Percentiles rank a stretch among this genome's conserved stretches.
phyloP scores from a whole-genome alignment of 805 yeast species.

The Metschnikowia rubicola region DNA sequence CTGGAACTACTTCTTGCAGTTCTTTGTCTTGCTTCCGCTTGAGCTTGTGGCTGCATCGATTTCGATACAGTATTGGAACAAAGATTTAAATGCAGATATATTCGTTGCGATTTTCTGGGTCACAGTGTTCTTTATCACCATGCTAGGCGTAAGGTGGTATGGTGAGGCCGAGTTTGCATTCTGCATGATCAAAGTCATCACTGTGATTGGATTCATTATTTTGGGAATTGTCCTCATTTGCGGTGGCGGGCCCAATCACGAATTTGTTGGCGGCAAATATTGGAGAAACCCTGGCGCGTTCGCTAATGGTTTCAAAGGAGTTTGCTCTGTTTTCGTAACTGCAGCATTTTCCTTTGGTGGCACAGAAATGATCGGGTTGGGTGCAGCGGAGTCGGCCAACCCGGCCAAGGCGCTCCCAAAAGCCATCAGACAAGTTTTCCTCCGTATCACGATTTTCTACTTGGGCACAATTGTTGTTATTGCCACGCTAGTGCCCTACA shows the following conservation, averaged over 20 bases:
- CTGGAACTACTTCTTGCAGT: conserved; percentile 60
- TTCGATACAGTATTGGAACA: conserved; percentile 52
- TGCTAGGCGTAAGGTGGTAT: conserved; percentile 18
- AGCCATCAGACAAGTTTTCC: conserved; percentile 42
- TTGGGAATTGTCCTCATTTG: conserved; percentile 50
- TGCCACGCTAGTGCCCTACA: conserved; percentile 39
- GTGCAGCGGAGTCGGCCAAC: conserved; percentile 35
- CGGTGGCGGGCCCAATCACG: conserved; percentile 44
- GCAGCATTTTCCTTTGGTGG: conserved; percentile 44
- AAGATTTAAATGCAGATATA: conserved; percentile 49
- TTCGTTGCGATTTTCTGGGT: conserved; percentile 57
- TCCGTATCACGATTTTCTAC: conserved; percentile 40
- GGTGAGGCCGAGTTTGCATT: conserved; percentile 66
- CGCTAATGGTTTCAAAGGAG: conserved; percentile 36
- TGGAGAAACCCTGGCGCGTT: conserved; percentile 39
- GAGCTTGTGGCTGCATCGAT: conserved; percentile 64
- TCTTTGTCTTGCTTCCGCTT: conserved; percentile 57
- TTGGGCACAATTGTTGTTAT: conserved; percentile 38
- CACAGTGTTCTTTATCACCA: conserved; percentile 32
- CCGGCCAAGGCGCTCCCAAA: conserved; percentile 39
- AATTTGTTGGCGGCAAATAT: conserved; percentile 37
- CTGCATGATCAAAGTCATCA: conserved; percentile 60
- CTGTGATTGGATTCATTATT: conserved; percentile 57
- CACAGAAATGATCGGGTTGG: conserved; percentile 39
- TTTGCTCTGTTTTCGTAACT: conserved; percentile 37